Base-by-base conservation (phyloP, 1,139 yeast genomes). In the Casaregolazyma lundiana region DNA sequence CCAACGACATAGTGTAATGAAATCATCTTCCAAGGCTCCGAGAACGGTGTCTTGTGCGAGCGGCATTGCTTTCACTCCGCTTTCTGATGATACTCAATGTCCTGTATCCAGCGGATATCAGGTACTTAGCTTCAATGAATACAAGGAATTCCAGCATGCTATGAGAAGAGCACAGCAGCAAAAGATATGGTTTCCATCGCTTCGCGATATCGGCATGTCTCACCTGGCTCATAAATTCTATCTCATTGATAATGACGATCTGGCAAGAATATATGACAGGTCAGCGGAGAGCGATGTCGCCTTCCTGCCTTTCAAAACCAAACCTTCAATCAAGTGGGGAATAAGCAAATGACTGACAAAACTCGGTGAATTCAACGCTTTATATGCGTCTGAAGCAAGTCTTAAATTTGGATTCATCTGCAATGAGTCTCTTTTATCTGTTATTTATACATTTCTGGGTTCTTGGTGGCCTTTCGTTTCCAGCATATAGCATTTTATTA, bases 231-330 rank as follows among this genome's bases (percentile, higher is more conserved):
- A 24, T 18, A 42, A 42, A 26, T 42, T 42, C 11, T 42, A 42
- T 36, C 26, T 42, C 24, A 20, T 42, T 19, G 34, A 35, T 26
- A 26, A 42, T 9, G 22, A 22, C 7, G 65, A 40, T 21, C 22
- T 40, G 9, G 20, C 16, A 9, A 40, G 35, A 18, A 30, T 40
- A n/a, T 40, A 40, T 20, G 32, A 26, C 32, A 13, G 6, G 32
- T 26, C 32, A n/a, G 32, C 32, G 4, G 32, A 26, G 4, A 26
- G 13, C 13, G 32, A 3, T n/a, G 32, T 11, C 15, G 13, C 5
- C 15, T 26, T 26, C 32, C 15, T n/a, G 32, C 32, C 32, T 11
- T 26, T 26, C 15, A 26, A n/a, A 15, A 26, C 11, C 13, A 26
- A 26, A 26, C 32, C 32, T 15, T 7, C 32, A 7, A 7, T 26